Evolutionary conservation across 129 eudicot species (phyloP), one percentile per base, ranked within the genome.

Genomic region (Mikania micrantha): DNA sequence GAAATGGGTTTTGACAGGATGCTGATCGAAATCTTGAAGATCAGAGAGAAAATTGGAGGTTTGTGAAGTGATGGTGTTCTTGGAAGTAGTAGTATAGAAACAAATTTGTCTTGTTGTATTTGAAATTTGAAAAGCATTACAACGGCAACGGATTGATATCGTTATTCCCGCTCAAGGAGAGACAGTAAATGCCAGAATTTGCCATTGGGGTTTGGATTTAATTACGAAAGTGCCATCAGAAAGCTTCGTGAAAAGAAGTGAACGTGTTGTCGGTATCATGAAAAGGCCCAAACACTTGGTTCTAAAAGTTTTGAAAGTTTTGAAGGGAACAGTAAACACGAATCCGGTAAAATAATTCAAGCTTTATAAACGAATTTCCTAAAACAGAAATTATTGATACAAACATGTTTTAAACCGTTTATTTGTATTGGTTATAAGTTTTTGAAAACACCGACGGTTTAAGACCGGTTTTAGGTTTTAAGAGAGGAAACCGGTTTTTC

Each of bases 261-360:
- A 59, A 24, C 11, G 52, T 19, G 27, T 76, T 76, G 80, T 76
- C 74, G 75, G 65, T 62, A 68, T 76, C 70, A 76, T 60, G 31
- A 68, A 76, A 76, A 76, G 75, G 80, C 60, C 44, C 31, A 76
- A 76, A 68, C 80, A 68, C 80, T 68, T 66, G 79, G n/a, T n/a
- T n/a, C n/a, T 66, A 40, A 45, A 38, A n/a, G n/a, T n/a, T n/a
- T n/a, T 16, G 53, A 75, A 75, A 68, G 73, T 59, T 67, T 27
- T 48, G 48, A 66, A 75, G 71, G 25, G 29, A 27, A 54, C 74
- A 75, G 21, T 38, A 67, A 74, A 67, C 44, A 35, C 58, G 42
- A 50, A 17, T 19, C 9, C 13, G 57, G 13, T 20, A 47, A 47
- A 19, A 17, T 7, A 48, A 68, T 60, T 71, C 16, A 58, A 72